A percentile compares a stretch with the other conserved stretches of the same genome.
Evolutionary conservation across 148 eudicot genomes (phyloP).

Genomic region (Euryodendron excelsum): DNA sequence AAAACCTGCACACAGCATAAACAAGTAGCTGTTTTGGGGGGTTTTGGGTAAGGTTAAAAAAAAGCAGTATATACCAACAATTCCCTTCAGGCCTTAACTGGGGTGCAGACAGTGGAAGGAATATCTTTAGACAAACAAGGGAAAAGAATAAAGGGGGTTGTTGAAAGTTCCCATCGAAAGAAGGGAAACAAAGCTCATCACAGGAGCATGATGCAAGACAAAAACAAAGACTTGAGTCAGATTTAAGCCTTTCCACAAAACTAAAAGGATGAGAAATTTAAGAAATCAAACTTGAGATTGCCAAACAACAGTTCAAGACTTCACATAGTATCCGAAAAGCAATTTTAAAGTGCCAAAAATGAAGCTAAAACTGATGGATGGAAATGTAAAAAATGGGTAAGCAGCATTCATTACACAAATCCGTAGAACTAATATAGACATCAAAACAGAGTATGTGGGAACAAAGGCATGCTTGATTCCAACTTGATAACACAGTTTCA

Average conservation of each 20-base stretch:
- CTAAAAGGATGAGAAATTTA: neutral
- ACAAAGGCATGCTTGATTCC: conserved; percentile 9
- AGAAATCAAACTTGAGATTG: conserved; percentile 4
- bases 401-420: too few relatives aligned
- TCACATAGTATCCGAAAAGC: neutral
- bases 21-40: too few relatives aligned
- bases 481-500: conserved; percentile 6
- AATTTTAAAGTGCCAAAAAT: neutral
- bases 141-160: conserved; percentile 20
- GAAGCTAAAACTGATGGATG: neutral
- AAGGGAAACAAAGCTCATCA: neutral
- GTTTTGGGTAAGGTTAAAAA: neutral
- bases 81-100: neutral
- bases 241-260: neutral
- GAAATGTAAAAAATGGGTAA: too few relatives aligned
- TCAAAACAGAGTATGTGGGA: neutral
- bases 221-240: neutral
- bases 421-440: neutral
- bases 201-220: neutral
- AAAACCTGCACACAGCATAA: neutral
- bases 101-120: conserved; percentile 16
- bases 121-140: conserved; percentile 17
- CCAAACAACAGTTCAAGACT: neutral
- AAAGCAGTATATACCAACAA: conserved; percentile 12
- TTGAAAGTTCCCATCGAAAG: conserved; percentile 18